A percentile compares a stretch with the other conserved stretches of the same genome.
Evolutionary conservation across 2,329 filamentous ascomycete species (phyloP).

Genomic region (Didymella lethalis): DNA sequence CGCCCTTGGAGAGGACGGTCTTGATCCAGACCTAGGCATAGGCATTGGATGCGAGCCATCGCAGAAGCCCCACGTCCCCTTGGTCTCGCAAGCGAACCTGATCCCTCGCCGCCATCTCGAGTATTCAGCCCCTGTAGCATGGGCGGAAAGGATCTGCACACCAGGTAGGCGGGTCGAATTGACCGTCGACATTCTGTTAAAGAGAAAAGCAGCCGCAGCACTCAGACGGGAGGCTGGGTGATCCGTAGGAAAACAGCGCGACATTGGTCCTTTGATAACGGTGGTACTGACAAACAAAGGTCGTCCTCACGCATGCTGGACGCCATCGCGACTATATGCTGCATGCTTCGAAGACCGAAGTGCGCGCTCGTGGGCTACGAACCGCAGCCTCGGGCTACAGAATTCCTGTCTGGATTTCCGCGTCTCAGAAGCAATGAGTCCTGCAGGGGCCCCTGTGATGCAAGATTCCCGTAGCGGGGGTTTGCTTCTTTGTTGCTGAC

Average conservation of each 20-base stretch:
- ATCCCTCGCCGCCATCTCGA: conserved; percentile 45
- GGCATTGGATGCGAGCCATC: conserved; percentile 45
- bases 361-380: conserved; percentile 9
- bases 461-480: conserved; percentile 15
- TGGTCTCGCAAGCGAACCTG: conserved; percentile 42
- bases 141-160: conserved; percentile 35
- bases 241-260: conserved; percentile 12
- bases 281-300: conserved; percentile 2
- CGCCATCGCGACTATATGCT: conserved; percentile 17
- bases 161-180: conserved; percentile 34
- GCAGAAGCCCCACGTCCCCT: conserved; percentile 46
- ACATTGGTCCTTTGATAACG: conserved; percentile 5
- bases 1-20: conserved; percentile 27
- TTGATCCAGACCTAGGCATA: conserved; percentile 42
- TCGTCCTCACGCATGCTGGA: conserved; percentile 8
- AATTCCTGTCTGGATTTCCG: conserved; percentile 16
- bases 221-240: conserved; percentile 22
- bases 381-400: conserved; percentile 27
- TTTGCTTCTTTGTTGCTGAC: conserved; percentile 21
- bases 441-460: conserved; percentile 19
- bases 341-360: conserved; percentile 18
- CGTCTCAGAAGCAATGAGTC: conserved; percentile 19
- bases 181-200: conserved; percentile 23
- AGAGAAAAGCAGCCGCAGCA: conserved; percentile 18
- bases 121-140: conserved; percentile 43